Base-by-base conservation (phyloP, 768 basidiomycete genomes). In the Kwoniella newhampshirensis region DNA sequence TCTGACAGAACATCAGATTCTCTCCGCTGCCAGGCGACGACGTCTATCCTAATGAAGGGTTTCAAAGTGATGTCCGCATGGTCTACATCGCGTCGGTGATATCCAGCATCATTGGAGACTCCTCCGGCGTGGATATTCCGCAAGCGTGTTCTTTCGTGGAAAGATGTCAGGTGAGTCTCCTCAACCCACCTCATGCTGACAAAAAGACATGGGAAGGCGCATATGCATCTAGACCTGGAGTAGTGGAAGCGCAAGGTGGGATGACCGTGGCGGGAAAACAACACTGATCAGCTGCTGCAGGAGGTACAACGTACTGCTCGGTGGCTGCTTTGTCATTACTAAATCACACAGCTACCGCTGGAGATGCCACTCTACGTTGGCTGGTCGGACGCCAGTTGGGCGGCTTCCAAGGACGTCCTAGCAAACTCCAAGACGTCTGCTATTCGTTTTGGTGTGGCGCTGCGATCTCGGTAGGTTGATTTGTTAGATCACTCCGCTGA, bases 371-470 rank as follows among this genome's bases (percentile, higher is more conserved):
- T 0, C 78, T 88, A 26, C 80, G 85, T 26, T 98, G 92, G 91
- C 79, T 93, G 1, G 59, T 85, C 15, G 82, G 85, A 42, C 88
- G 87, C 48, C 91, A 91, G 71, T 79, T 82, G 0, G 91, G 91
- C 0, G 94, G 94, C 0, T 96, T 91, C 70, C 80, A 87, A 64
- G 94, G 94, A 1, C 82, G 94, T 21, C 91, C 91, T 1, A 86
- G 85, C 56, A 99, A 99, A 77, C 80, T 81, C 3, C 83, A 87
- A 4, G 94, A 98, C 62, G 89, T 91, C 2, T 99, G 94, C 74
- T 99, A 99, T 76, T 89, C 88, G 62, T 98, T 96, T 75, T 99
- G 94, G 94, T 87, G 87, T 64, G 87, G 89, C 2, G 92, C 86
- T 8, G 81, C 89, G 0, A 76, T 97, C 9, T 77, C 82, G 70